Evolutionary conservation across 441 rosid species (phyloP).

Genomic region (Codiaeum variegatum): DNA sequence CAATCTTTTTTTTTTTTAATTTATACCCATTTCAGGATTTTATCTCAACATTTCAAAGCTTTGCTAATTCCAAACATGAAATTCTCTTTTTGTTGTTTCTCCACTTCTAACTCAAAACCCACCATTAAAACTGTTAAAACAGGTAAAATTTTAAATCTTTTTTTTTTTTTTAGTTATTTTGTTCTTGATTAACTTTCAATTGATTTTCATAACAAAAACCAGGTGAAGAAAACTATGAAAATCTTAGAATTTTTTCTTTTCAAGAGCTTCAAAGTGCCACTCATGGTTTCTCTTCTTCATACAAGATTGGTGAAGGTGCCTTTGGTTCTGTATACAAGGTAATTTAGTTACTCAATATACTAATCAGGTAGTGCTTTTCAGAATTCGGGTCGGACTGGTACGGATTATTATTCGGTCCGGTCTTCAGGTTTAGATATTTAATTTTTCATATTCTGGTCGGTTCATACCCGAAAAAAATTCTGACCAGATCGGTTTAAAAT

Average conservation of each 20-base stretch:
- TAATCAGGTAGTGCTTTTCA: too few species aligned
- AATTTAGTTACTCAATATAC: too few species aligned
- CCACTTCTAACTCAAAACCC: conserved; percentile 19
- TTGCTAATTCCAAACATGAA: conserved; percentile 29
- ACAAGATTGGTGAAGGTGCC: conserved; percentile 76
- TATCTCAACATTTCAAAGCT: not conserved
- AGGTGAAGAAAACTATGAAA: conserved; percentile 23
- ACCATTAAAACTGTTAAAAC: not conserved
- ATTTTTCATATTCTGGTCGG: too few species aligned
- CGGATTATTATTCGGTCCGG: too few species aligned
- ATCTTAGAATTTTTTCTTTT: conserved; percentile 35
- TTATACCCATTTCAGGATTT: not conserved
- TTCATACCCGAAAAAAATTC: too few species aligned
- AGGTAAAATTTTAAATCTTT: conserved; percentile 17
- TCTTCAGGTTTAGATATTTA: too few species aligned
- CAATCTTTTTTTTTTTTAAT: not conserved
- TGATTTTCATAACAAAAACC: conserved; percentile 13
- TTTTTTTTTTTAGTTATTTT: not conserved
- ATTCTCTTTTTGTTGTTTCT: conserved; percentile 25
- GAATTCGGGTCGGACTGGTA: too few species aligned
- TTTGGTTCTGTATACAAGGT: conserved; percentile 80
- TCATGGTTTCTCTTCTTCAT: conserved; percentile 40
- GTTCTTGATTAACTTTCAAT: conserved; percentile 5
- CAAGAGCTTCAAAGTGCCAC: conserved; percentile 55
- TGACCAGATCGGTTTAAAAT: too few species aligned